Conservation (phyloP, 2,329 filamentous ascomycete genomes). For the Colletotrichum falcatum region DNA sequence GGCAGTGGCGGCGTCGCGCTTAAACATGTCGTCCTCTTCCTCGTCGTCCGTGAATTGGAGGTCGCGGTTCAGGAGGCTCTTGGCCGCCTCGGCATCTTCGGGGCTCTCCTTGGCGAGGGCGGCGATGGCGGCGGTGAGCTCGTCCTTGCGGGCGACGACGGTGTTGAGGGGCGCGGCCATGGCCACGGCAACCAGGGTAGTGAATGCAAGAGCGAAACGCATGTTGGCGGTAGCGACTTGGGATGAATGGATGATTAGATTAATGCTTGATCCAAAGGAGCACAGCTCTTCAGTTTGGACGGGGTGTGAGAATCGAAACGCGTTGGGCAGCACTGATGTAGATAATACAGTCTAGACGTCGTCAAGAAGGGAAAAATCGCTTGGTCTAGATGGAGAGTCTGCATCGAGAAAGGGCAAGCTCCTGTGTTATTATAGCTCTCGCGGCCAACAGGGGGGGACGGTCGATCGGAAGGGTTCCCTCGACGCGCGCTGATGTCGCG, state of each 20-base stretch:
- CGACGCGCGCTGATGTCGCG: constrained; percentile 18
- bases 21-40: constrained; percentile 6
- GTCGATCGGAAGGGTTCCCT: not conserved
- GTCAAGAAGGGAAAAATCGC: too few relatives aligned
- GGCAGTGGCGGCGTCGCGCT: not conserved
- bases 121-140: constrained; percentile 13
- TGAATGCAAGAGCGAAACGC: constrained; percentile 35
- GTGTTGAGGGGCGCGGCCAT: constrained; percentile 29
- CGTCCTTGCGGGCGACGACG: constrained; percentile 21
- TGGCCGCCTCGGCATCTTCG: constrained; percentile 20
- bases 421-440: constrained; percentile 30
- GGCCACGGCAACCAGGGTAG: constrained; percentile 29
- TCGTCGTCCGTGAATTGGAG: constrained; percentile 3
- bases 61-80: constrained; percentile 15
- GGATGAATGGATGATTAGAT: not conserved
- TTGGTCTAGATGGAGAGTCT: too few relatives aligned
- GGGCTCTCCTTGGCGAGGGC: constrained; percentile 26
- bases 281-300: too few relatives aligned
- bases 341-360: too few relatives aligned
- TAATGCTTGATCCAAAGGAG: not conserved
- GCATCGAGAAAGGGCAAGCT: not conserved
- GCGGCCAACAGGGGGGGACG: not conserved
- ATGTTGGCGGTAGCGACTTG: constrained; percentile 18
- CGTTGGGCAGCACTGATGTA: too few relatives aligned
- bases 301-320: too few relatives aligned